These are phyloP conservation scores for Dryas drummondii DNA, from an alignment of 306 rosid species.

Conservation along the genomic window DNA sequence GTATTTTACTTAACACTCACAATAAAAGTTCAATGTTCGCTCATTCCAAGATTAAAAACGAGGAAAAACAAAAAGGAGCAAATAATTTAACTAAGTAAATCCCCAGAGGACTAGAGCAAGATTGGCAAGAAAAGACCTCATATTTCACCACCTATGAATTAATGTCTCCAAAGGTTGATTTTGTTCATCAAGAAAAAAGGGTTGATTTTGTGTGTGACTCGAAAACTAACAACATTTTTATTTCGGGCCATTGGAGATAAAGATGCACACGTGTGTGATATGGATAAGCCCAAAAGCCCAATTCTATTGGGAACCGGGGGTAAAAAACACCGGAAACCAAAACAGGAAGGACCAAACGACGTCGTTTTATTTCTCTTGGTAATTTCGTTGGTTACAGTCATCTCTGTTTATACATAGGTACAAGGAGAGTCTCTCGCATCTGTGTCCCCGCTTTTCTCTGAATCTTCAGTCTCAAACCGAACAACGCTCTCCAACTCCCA, in stretches of 20 bases:
- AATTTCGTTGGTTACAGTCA: not conserved
- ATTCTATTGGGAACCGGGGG: not conserved
- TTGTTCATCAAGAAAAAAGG: not conserved
- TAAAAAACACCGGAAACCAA: not conserved
- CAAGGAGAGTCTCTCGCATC: not conserved
- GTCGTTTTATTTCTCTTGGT: not conserved
- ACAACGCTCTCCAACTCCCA: not conserved
- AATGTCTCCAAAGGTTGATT: not conserved
- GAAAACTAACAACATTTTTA: not conserved
- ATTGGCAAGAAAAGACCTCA: too few species aligned
- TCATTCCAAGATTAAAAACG: too few species aligned
- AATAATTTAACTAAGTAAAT: too few species aligned
- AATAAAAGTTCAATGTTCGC: too few species aligned
- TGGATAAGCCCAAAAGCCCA: not conserved
- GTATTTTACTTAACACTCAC: too few species aligned
- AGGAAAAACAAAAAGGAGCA: too few species aligned
- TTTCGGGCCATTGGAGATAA: not conserved
- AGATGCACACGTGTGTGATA: not conserved
- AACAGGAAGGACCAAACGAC: not conserved
- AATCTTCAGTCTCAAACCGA: not conserved
- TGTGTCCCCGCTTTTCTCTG: slow-evolving; percentile 17
- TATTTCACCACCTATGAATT: too few species aligned
- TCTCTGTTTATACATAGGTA: slow-evolving; percentile 5
- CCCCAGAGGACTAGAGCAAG: too few species aligned
- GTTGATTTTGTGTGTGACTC: not conserved